Base-by-base conservation (phyloP, 257 asterid species). In the Solanum chilense region DNA sequence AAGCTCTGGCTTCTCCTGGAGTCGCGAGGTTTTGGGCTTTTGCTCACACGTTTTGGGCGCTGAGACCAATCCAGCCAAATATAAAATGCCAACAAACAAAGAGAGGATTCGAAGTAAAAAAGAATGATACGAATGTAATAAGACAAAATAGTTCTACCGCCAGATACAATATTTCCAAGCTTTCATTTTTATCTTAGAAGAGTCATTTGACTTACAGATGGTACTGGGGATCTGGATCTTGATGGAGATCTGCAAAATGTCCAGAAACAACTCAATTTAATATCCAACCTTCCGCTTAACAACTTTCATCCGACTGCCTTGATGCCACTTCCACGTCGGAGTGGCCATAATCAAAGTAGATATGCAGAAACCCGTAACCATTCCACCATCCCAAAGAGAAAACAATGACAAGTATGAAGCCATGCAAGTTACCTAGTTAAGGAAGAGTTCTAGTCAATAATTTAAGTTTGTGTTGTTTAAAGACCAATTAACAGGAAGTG, bases 191-290 rank as follows among this genome's bases (percentile, higher is more conserved):
- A 81, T 49, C 52, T 47, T 70, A 56, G 73, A 58, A 77, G 42
- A 44, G 56, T 78, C 25, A 76, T 78, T 73, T 82, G 84, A 95
- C 99, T 97, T 94, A 97, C 99, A 92, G 99, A 89, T 84, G 95
- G 97, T 78, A 88, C 90, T 5, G 98, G 99, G 86, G 99, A 97
- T 91, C 94, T 92, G 93, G 99, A 96, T 94, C 98, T 97, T 92
- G 99, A 94, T 60, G 94, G 95, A 90, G 99, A 97, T 97, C 99
- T 97, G 99, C 99, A 97, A 95, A 96, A 95, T 94, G 93, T 96
- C 95, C 98, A 97, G 93, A 94, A 96, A 95, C 90, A 97, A 96
- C 92, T 94, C 92, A 96, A 88, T 95, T 97, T 96, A 97, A 97
- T 90, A 93, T 39, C 90, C 99, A 96, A 94, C 91, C 88, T 77